phyloP scores from a whole-genome alignment of 2,329 filamentous ascomycete genomes.

The Fusarium denticulatum region DNA sequence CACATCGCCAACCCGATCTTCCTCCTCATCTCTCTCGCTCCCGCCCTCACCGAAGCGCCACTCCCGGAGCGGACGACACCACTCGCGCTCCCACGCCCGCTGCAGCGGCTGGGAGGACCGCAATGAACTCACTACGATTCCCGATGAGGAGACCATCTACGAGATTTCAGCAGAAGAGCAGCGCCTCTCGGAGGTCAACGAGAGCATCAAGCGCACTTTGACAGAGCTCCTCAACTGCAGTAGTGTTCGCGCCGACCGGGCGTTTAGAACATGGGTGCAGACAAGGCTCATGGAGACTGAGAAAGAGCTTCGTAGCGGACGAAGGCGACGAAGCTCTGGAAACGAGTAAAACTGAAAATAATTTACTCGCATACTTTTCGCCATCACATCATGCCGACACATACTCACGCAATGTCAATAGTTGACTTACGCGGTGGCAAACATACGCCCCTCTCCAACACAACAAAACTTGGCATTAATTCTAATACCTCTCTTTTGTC shows the following conservation, averaged over 20 bases:
- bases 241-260: constrained; percentile 60
- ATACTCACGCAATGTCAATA: neutral
- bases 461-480: constrained; percentile 28
- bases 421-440: constrained; percentile 22
- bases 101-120: constrained; percentile 49
- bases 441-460: constrained; percentile 3
- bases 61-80: constrained; percentile 47
- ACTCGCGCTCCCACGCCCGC: constrained; percentile 43
- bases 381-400: constrained; percentile 22
- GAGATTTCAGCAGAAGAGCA: constrained; percentile 64
- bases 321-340: constrained; percentile 58
- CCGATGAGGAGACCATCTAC: constrained; percentile 59
- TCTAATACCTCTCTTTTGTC: constrained; percentile 25
- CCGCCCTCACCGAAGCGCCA: constrained; percentile 58
- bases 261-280: constrained; percentile 68
- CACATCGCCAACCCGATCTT: constrained; percentile 68
- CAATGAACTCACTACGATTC: constrained; percentile 52
- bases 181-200: constrained; percentile 65
- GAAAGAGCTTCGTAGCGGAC: constrained; percentile 64
- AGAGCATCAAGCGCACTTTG: constrained; percentile 69
- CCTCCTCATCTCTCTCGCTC: constrained; percentile 60
- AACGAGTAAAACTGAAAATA: constrained; percentile 35
- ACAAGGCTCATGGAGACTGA: constrained; percentile 69
- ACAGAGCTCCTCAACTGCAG: constrained; percentile 71
- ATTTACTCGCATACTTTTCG: neutral